Evolutionary conservation across 257 asterid species (phyloP).

Genomic region (Solanum infundibuliforme): DNA sequence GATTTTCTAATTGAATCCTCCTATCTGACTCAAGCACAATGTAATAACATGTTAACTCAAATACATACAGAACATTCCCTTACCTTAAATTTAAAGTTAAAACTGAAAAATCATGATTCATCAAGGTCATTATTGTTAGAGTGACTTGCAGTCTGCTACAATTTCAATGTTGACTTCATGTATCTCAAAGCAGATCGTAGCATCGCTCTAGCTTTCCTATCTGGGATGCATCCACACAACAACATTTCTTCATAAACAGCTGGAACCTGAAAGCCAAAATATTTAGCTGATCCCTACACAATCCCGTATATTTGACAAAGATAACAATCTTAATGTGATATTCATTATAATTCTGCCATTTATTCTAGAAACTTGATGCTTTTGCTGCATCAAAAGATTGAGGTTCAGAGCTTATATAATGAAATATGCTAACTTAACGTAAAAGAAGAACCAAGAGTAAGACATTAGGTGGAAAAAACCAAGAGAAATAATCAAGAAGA

Average conservation of each 20-base stretch:
- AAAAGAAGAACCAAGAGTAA: neutral
- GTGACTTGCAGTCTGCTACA: constrained; percentile 14
- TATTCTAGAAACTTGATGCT: neutral
- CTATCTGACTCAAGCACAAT: neutral
- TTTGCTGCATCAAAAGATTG: neutral
- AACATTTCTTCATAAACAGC: constrained; percentile 93
- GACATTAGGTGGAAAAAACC: neutral
- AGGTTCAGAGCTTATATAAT: neutral
- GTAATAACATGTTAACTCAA: neutral
- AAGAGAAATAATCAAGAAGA: neutral
- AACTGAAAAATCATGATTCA: neutral
- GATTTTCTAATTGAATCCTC: neutral
- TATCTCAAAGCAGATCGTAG: constrained; percentile 81
- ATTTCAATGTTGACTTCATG: constrained; percentile 54
- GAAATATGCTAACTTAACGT: neutral
- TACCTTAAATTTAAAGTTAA: neutral
- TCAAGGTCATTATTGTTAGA: neutral
- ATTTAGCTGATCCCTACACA: neutral
- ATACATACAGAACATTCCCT: neutral
- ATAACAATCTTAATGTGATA: neutral
- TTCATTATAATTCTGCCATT: neutral
- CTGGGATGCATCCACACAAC: constrained; percentile 72
- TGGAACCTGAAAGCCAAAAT: constrained; percentile 53
- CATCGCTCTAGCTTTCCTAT: constrained; percentile 94
- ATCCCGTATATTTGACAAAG: neutral